Evolutionary conservation across 2,329 filamentous ascomycete genomes (phyloP).

Genomic region (Albifimbria verrucaria): DNA sequence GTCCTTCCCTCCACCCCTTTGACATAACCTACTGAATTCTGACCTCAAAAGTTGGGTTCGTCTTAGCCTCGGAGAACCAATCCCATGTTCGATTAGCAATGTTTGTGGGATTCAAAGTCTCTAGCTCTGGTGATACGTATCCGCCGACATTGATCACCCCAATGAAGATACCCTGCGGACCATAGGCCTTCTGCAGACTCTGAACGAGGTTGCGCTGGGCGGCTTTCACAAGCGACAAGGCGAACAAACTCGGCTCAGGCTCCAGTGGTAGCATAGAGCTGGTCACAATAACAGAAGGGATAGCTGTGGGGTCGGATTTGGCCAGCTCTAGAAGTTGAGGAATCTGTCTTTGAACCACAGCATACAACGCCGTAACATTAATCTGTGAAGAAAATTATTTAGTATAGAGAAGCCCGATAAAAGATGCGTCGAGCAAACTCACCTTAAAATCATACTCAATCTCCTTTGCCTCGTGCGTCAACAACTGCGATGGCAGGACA

Average conservation of each 20-base stretch:
- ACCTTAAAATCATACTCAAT: constrained; percentile 50
- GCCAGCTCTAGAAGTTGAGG: constrained; percentile 35
- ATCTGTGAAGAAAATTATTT: constrained; percentile 31
- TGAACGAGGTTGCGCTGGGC: constrained; percentile 48
- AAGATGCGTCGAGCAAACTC: constrained; percentile 1
- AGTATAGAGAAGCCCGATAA: too few species aligned
- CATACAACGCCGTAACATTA: constrained; percentile 44
- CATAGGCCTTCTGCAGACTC: constrained; percentile 37
- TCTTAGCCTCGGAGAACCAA: background rate
- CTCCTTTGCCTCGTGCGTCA: constrained; percentile 38
- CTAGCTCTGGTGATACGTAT: constrained; percentile 8
- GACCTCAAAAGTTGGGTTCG: background rate
- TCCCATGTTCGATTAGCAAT: constrained; percentile 13
- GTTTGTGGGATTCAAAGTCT: constrained; percentile 11
- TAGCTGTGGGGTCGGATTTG: constrained; percentile 20
- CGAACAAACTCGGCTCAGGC: constrained; percentile 44
- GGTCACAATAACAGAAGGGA: constrained; percentile 46
- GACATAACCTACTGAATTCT: too few species aligned
- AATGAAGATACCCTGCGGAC: constrained; percentile 38
- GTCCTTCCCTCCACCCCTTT: too few species aligned
- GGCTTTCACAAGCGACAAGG: constrained; percentile 47
- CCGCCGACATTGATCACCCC: constrained; percentile 45
- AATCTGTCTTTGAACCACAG: constrained; percentile 42
- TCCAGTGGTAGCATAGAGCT: constrained; percentile 43
- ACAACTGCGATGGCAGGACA: constrained; percentile 36